Base-by-base conservation (phyloP, 345 rosid genomes). In the Xanthoceras sorbifolium region DNA sequence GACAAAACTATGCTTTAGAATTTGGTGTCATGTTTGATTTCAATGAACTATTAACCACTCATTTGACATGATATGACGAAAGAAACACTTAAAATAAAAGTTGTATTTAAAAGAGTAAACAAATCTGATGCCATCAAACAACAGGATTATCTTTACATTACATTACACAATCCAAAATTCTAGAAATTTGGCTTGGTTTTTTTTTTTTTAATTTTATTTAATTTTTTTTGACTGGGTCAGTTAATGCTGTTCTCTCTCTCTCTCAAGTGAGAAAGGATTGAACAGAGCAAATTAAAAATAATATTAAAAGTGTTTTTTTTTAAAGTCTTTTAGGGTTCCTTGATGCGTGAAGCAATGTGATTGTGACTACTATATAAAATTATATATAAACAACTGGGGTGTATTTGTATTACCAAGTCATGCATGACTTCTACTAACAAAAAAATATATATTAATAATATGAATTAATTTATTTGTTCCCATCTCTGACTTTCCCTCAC, bases 281-380 rank as follows among this genome's bases (percentile, higher is more conserved):
- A 67, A 52, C 62, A 44, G 0, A 60, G 46, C 22, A 64, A 57
- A 78, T 23, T 65, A 36, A 18, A 20, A 50, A 73, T 32, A 63
- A 74, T 25, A 55, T 17, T 20, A 66, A 73, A 54, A 54, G 11
- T 26, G 22, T 12, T 75, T 23, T 38, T 38, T 38, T 36, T 36
- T 8, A 5, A 36, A 48, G 52, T 50, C 12, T 36, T 68, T 48
- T 69, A 71, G 57, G 57, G 32, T 64, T 23, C 23, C 55, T 75
- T 79, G 79, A 82, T 79, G 87, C 85, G 82, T 82, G 78, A 82
- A 82, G 85, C 79, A 82, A 82, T 71, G 72, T 42, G 64, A 67
- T 8, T 71, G 72, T 42, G 64, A 67, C 12, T 23, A 40, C 42
- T 36, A 65, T 18, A 23, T 23, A 70, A 50, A 64, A 1, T 12